Evolutionary conservation across 2,329 filamentous ascomycete species (phyloP).

Genomic region (Ilyonectria sp.): DNA sequence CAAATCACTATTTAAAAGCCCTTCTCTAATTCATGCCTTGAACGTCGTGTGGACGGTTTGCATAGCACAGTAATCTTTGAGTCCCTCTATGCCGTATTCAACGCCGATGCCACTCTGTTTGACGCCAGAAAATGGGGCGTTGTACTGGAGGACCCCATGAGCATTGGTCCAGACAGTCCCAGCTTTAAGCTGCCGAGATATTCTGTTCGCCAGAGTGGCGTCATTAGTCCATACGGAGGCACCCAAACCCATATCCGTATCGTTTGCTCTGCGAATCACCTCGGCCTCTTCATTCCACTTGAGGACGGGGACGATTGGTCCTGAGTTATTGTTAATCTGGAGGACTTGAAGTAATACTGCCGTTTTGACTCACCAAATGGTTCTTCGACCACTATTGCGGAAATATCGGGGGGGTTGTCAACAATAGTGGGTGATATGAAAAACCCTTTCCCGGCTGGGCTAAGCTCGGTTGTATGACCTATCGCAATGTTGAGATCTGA

Average conservation of each 20-base stretch:
- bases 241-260: not conserved
- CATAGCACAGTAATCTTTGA: too few relatives aligned
- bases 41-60: too few relatives aligned
- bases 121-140: not conserved
- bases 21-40: too few relatives aligned
- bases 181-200: not conserved
- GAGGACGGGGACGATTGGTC: not conserved
- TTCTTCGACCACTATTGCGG: not conserved
- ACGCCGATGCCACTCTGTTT: not conserved
- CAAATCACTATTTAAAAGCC: too few relatives aligned
- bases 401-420: not conserved
- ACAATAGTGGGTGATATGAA: not conserved
- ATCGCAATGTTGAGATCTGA: not conserved
- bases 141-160: not conserved
- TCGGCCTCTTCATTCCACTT: not conserved
- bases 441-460: not conserved
- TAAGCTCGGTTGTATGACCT: not conserved
- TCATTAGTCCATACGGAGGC: conserved; percentile 3
- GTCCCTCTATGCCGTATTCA: not conserved
- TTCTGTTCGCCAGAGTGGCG: not conserved
- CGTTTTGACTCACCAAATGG: too few relatives aligned
- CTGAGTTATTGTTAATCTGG: too few relatives aligned
- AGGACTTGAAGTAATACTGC: too few relatives aligned
- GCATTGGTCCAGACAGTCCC: not conserved
- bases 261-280: not conserved